phyloP scores from a whole-genome alignment of 768 basidiomycete species.

The Tubosaeta brunneosetosa region DNA sequence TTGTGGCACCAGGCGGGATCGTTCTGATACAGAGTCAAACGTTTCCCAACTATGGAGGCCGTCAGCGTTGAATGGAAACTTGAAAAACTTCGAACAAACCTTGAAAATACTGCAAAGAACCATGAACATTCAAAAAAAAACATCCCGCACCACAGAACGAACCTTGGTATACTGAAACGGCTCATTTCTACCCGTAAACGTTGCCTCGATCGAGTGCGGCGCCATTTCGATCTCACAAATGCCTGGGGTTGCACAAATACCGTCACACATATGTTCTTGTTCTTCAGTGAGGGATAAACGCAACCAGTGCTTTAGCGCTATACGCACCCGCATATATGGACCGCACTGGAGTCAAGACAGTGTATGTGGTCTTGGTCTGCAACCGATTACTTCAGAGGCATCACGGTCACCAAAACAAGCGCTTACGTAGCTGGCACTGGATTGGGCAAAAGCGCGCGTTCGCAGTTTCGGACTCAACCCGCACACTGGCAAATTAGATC shows the following conservation, averaged over 20 bases:
- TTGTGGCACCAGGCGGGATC: conserved; percentile 4
- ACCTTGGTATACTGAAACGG: conserved; percentile 66
- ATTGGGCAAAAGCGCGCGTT: conserved; percentile 42
- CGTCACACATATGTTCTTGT: conserved; percentile 31
- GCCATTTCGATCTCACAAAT: conserved; percentile 41
- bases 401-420: too few species aligned
- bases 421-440: conserved; percentile 37
- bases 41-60: conserved; percentile 28
- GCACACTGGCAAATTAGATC: too few species aligned
- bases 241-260: conserved; percentile 42
- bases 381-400: too few species aligned
- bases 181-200: conserved; percentile 55
- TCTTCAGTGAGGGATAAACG: background rate
- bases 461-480: too few species aligned
- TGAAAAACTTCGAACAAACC: conserved; percentile 27
- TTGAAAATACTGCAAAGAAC: conserved; percentile 44
- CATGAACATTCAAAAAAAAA: background rate
- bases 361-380: conserved; percentile 48
- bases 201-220: conserved; percentile 47
- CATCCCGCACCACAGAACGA: background rate
- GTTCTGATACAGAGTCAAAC: conserved; percentile 46
- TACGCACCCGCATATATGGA: conserved; percentile 57
- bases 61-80: background rate
- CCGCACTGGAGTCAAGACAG: conserved; percentile 33
- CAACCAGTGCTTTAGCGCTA: background rate